Percentiles rank a stretch among this genome's conserved stretches.
Conservation (phyloP, 2,329 filamentous ascomycete genomes). For the Colletotrichum neosansevieriae region DNA sequence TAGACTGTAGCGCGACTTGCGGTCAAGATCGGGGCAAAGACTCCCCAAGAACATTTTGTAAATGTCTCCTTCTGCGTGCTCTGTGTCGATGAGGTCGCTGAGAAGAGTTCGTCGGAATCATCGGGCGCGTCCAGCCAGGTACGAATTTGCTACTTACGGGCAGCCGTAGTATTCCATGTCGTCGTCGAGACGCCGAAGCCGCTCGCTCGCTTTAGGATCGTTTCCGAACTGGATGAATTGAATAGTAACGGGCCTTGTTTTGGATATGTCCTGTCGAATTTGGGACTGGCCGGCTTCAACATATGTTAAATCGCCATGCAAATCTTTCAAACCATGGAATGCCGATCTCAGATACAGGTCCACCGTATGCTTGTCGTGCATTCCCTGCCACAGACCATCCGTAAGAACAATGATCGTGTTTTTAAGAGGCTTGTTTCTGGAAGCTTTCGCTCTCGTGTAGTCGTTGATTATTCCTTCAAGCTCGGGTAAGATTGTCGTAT, state of each 20-base stretch:
- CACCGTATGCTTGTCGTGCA: not conserved
- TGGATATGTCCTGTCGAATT: not conserved
- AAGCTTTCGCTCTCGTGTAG: not conserved
- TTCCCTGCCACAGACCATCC: conserved; percentile 15
- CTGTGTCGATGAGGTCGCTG: conserved; percentile 47
- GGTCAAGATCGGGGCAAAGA: not conserved
- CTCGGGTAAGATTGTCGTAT: conserved; percentile 7
- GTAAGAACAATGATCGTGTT: conserved; percentile 24
- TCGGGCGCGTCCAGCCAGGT: no score
- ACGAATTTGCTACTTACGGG: not conserved
- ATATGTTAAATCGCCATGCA: not conserved
- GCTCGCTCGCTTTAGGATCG: conserved; percentile 40
- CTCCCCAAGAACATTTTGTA: conserved; percentile 50
- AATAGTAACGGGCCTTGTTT: conserved; percentile 44
- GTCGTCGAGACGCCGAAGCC: conserved; percentile 41
- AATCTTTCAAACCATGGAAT: conserved; percentile 3
- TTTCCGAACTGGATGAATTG: conserved; percentile 48
- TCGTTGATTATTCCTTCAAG: conserved; percentile 24
- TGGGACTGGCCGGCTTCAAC: no score
- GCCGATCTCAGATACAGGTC: not conserved
- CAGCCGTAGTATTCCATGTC: conserved; percentile 6
- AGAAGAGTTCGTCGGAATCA: not conserved
- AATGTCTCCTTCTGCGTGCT: conserved; percentile 44
- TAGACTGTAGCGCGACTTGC: no score
- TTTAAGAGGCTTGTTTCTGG: not conserved